Conservation (phyloP, 1,284 basidiomycete species). For the Moniliella sp. region DNA sequence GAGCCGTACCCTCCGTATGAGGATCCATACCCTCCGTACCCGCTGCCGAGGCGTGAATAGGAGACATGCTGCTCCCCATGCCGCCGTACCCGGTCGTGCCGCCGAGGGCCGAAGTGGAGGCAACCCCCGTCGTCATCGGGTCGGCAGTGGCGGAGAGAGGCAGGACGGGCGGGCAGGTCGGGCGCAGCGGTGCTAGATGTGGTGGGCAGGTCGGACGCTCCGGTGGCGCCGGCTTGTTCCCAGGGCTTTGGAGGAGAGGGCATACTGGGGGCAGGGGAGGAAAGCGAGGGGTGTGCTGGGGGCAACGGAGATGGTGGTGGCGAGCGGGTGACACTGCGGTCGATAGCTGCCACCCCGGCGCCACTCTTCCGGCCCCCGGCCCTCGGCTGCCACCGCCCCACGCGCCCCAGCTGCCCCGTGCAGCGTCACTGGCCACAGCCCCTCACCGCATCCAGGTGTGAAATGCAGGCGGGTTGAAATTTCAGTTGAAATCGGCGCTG, state of each 20-base stretch:
- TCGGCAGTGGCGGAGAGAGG: conserved; percentile 1
- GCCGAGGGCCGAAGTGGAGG: conserved; percentile 20
- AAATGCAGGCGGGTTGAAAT: too few relatives aligned
- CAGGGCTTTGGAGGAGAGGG: conserved; percentile 31
- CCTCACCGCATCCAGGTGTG: too few relatives aligned
- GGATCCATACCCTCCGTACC: conserved; percentile 9
- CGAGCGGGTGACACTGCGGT: too few relatives aligned
- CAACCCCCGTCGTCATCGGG: conserved; percentile 8
- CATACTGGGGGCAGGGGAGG: conserved; percentile 6
- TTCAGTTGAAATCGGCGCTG: too few relatives aligned
- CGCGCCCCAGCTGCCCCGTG: too few relatives aligned
- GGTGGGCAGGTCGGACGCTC: conserved; percentile 2
- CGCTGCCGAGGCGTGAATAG: conserved; percentile 24
- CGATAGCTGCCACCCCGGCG: too few relatives aligned
- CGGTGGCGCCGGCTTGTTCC: conserved; percentile 22
- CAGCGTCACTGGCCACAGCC: too few relatives aligned
- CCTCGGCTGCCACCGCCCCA: too few relatives aligned
- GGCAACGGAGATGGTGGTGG: too few relatives aligned
- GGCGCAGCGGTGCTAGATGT: conserved; percentile 12
- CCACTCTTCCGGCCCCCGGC: too few relatives aligned
- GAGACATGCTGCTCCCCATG: conserved; percentile 18
- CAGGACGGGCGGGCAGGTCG: conserved; percentile 21
- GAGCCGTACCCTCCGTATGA: conserved; percentile 26
- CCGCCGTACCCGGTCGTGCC: conserved; percentile 10
- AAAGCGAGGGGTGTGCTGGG: background rate